These are phyloP conservation scores for Metarhizium brunneum DNA, from an alignment of 2,329 filamentous ascomycete species.

Conservation along the genomic window DNA sequence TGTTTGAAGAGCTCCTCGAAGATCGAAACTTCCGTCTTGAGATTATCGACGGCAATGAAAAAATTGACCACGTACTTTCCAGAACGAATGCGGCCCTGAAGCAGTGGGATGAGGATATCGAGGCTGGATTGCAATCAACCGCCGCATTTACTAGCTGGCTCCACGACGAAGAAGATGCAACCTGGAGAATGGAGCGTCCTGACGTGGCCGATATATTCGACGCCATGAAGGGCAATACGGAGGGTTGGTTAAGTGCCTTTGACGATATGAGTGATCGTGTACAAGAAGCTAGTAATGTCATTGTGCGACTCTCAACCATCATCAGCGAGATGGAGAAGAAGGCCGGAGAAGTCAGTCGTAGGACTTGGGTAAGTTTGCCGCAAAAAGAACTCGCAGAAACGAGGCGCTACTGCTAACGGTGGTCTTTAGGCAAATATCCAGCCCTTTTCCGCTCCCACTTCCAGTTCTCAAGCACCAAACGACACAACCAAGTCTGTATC, in stretches of 20 bases:
- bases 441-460: constrained; percentile 11
- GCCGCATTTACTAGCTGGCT: constrained; percentile 72
- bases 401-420: not conserved
- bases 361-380: constrained; percentile 53
- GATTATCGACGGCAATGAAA: constrained; percentile 79
- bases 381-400: not conserved
- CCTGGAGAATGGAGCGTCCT: constrained; percentile 52
- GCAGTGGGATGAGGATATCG: constrained; percentile 69
- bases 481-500: constrained; percentile 2
- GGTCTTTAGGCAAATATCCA: constrained; percentile 10
- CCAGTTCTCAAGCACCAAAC: not conserved
- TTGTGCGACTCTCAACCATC: constrained; percentile 66
- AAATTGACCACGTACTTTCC: constrained; percentile 82
- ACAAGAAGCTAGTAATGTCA: constrained; percentile 56
- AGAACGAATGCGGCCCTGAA: constrained; percentile 68
- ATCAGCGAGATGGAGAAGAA: constrained; percentile 80
- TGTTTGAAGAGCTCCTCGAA: constrained; percentile 82
- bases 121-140: constrained; percentile 67
- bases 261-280: constrained; percentile 66
- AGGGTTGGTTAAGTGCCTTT: constrained; percentile 81
- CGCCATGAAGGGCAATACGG: constrained; percentile 87
- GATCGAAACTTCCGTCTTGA: constrained; percentile 74
- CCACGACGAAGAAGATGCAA: constrained; percentile 50
- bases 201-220: constrained; percentile 64
- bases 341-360: constrained; percentile 73